Percentiles rank a stretch among this genome's conserved stretches.
Evolutionary conservation across 116 monocot species (phyloP).

Genomic region (Iris pallida): DNA sequence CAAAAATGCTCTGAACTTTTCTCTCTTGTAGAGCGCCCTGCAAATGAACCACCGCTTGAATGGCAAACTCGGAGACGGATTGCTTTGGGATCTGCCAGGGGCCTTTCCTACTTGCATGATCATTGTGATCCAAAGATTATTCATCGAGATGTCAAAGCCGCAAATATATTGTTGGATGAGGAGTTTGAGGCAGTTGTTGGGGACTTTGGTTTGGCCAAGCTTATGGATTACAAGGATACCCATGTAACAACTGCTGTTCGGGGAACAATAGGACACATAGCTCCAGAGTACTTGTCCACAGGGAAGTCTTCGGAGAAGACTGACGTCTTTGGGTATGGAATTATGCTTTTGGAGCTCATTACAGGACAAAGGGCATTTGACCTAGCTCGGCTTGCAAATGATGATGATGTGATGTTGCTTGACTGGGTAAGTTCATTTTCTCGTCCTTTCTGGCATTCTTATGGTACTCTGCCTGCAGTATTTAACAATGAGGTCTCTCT

Average conservation of each 20-base stretch:
- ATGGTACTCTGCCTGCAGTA: background rate
- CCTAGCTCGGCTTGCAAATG: slow-evolving; percentile 83
- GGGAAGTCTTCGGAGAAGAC: slow-evolving; percentile 92
- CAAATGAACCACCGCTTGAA: slow-evolving; percentile 67
- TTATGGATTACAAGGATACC: slow-evolving; percentile 89
- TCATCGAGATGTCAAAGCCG: slow-evolving; percentile 96
- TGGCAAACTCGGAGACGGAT: slow-evolving; percentile 68
- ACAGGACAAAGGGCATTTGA: slow-evolving; percentile 93
- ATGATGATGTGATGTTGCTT: slow-evolving; percentile 94
- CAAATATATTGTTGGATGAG: slow-evolving; percentile 85
- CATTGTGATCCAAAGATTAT: slow-evolving; percentile 98
- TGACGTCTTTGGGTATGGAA: slow-evolving; percentile 91
- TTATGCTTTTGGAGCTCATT: slow-evolving; percentile 92
- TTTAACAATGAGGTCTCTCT: too few species aligned
- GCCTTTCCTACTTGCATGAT: slow-evolving; percentile 79
- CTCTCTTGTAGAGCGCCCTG: slow-evolving; percentile 51
- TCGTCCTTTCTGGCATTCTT: background rate
- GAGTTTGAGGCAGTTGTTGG: slow-evolving; percentile 90
- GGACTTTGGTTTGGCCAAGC: slow-evolving; percentile 78
- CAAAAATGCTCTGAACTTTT: background rate
- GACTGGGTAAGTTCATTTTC: slow-evolving; percentile 55
- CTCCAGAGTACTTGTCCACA: slow-evolving; percentile 84
- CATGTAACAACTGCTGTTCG: slow-evolving; percentile 89
- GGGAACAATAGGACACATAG: slow-evolving; percentile 69
- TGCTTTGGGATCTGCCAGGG: slow-evolving; percentile 81